Percentiles rank a stretch among this genome's conserved stretches.
phyloP scores from a whole-genome alignment of 768 basidiomycete genomes.

The Mycena chlorophos region DNA sequence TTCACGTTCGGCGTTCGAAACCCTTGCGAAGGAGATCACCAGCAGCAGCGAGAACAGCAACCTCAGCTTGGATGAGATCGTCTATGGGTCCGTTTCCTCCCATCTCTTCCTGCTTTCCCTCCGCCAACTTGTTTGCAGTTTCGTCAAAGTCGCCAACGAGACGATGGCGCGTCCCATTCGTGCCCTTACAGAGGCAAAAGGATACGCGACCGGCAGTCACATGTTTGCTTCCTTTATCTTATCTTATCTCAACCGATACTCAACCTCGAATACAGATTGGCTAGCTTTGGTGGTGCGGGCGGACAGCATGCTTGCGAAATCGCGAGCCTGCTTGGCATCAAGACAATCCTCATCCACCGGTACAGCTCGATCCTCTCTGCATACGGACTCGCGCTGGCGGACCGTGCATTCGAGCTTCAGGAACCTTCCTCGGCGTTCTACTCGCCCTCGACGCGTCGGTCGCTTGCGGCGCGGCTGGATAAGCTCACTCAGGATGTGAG shows the following conservation, averaged over 20 bases:
- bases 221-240: constrained; percentile 36
- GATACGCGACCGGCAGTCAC: constrained; percentile 80
- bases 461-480: constrained; percentile 67
- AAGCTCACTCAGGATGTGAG: constrained; percentile 62
- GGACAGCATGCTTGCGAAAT: constrained; percentile 95
- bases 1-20: constrained; percentile 64
- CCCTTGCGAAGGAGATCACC: constrained; percentile 71
- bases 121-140: constrained; percentile 44
- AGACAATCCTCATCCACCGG: constrained; percentile 83
- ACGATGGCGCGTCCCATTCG: constrained; percentile 95
- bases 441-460: constrained; percentile 52
- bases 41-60: constrained; percentile 51
- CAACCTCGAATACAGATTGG: constrained; percentile 47
- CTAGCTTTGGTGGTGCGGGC: constrained; percentile 87
- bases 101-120: neutral
- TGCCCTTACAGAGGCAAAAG: constrained; percentile 85
- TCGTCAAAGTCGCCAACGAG: constrained; percentile 95
- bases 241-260: constrained; percentile 4
- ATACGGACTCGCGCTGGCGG: constrained; percentile 90
- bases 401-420: constrained; percentile 83
- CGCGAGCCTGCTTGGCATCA: constrained; percentile 81
- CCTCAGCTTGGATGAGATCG: constrained; percentile 77
- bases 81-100: constrained; percentile 78
- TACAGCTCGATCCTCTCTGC: constrained; percentile 93
- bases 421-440: constrained; percentile 87